Base-by-base conservation (phyloP, 441 rosid species). In the Brassica balearica region DNA sequence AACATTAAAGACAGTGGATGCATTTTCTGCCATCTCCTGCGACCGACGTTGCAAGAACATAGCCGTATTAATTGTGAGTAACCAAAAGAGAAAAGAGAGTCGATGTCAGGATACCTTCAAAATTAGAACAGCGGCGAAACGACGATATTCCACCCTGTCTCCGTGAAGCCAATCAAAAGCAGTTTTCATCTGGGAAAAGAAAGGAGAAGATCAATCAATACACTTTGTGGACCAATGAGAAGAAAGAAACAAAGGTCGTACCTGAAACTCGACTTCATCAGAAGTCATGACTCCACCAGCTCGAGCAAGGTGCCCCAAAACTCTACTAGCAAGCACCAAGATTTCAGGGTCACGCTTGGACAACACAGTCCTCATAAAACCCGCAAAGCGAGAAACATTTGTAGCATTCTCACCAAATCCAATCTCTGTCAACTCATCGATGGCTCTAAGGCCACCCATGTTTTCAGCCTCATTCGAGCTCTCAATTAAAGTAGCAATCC, bases 11-110 rank as follows among this genome's bases (percentile, higher is more conserved):
- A 96, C 98, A 8, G 99, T 96, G n/a, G 99, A 91, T 82, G 98
- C 99, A 90, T 93, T 94, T 89, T 97, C 98, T 55, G 98, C 99
- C 96, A 93, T 87, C 91, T 97, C 99, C 99, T 95, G 84, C 73
- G 78, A 75, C 51, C 73, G 78, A 75, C 51, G 68, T 70, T 77
- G 79, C 81, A 81, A 75, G 27, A 69, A 36, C 69, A 72, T 65
- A 70, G 70, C 38, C 12, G 11, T 68, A 29, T 81, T 55, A 69
- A 43, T 41, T 25, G 19, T 19, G 19, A 23, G 25, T 23, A 23
- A 23, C 2, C 25, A 23, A 23, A 23, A 23, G 25, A 23, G 25
- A 23, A 38, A 27, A 12, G 34, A 38, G 29, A 71, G 70, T 65
- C 56, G 76, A 71, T 10, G 38, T 22, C 41, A 68, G 5, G 70